Percentiles rank a stretch among this genome's conserved stretches.
Conservation (phyloP, 2,329 filamentous ascomycete genomes). For the Penicillium sp. region DNA sequence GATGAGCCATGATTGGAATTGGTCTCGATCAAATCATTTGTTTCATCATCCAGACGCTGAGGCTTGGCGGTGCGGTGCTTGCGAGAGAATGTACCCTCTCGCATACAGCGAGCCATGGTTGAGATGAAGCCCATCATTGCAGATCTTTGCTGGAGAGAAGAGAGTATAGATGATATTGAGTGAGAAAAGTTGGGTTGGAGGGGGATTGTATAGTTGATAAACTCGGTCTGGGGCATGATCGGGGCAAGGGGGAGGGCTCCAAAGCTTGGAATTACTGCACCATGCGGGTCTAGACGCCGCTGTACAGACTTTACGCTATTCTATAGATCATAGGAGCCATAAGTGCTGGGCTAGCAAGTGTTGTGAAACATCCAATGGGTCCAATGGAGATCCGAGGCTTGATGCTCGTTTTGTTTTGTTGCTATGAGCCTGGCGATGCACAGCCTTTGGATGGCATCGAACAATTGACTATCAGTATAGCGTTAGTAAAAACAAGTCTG, state of each 20-base stretch:
- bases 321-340: neutral
- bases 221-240: slow-evolving; percentile 5
- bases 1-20: slow-evolving; percentile 12
- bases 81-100: slow-evolving; percentile 16
- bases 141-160: neutral
- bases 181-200: neutral
- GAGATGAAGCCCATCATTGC: slow-evolving; percentile 21
- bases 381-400: neutral
- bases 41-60: slow-evolving; percentile 19
- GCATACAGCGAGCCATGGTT: slow-evolving; percentile 16
- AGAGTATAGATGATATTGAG: neutral
- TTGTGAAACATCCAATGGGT: neutral
- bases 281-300: neutral
- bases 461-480: neutral
- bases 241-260: slow-evolving; percentile 12
- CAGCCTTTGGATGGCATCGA: neutral
- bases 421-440: neutral
- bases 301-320: neutral
- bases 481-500: neutral
- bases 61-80: slow-evolving; percentile 13
- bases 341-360: neutral
- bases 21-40: slow-evolving; percentile 21
- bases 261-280: slow-evolving; percentile 7
- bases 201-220: slow-evolving; percentile 9
- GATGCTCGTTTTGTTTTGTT: neutral